Base-by-base conservation (phyloP, 2,329 filamentous ascomycete genomes). In the Nigrospora oryzae region DNA sequence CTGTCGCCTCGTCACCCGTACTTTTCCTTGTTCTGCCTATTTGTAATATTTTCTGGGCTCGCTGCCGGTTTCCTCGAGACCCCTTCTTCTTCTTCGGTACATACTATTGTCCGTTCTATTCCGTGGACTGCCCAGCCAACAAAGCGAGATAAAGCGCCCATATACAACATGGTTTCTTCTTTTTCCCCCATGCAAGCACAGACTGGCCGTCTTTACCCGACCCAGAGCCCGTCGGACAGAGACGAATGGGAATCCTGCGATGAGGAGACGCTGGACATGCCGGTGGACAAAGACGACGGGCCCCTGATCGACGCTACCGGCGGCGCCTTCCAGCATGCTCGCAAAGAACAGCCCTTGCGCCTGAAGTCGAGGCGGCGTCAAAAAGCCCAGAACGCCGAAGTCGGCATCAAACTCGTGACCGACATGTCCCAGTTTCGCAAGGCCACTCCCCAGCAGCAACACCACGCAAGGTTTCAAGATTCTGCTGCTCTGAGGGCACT, bases 381-480 rank as follows among this genome's bases (percentile, higher is more conserved):
- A 30, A 48, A 48, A 19, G 70, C 72, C 17, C 70, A 81, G 56
- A 78, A 82, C 59, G 70, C 73, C 45, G 71, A 74, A 62, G 77
- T 76, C 10, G 81, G 81, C 12, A 85, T 86, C 56, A 82, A 70
- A 50, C 61, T 89, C 16, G 79, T 87, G 51, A 89, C 85, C 2
- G 82, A 83, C 56, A 83, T 87, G 68, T 68, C 78, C 49, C 67
- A 62, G 49, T 69, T 70, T 58, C 76, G 65, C 23, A 66, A 67
- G 28, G 62, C 70, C 57, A 59, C 71, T 62, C 57, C 68, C 33
- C 57, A 54, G 41, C 33, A 43, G 33, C 30, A 28, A 13, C 59
- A 51, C 36, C 64, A 55, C 23, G 56, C 63, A 23, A 78, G 71
- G 46, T 81, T 79, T 48, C 77, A 77, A 13, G 74, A 83, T 52